Percentiles rank a stretch among this genome's conserved stretches.
Conservation (phyloP, 1,284 basidiomycete species). For the Cryptococcus sp. region DNA sequence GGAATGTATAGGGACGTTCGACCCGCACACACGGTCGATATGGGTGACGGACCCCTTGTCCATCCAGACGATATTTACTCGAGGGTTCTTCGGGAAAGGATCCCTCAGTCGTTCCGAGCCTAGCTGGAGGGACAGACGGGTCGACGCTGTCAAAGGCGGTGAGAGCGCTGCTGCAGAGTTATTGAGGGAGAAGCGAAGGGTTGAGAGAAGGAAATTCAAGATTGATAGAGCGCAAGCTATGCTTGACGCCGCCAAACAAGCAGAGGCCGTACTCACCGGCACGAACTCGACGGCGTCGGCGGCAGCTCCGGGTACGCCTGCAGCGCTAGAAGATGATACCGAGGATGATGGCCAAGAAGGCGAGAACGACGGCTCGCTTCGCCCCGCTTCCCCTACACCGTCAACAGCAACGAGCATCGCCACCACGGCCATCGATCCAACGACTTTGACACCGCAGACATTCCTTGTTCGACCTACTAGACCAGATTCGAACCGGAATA, state of each 20-base stretch:
- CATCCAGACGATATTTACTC: conserved; percentile 73
- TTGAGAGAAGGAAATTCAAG: conserved; percentile 87
- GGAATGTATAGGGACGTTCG: conserved; percentile 62
- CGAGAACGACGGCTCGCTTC: neutral
- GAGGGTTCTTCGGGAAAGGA: conserved; percentile 97
- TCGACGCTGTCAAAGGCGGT: conserved; percentile 61
- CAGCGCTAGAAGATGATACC: conserved; percentile 5
- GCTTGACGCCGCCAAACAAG: conserved; percentile 51
- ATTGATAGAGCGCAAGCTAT: conserved; percentile 65
- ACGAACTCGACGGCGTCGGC: conserved; percentile 4
- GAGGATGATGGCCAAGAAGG: conserved; percentile 9
- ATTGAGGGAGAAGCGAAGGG: conserved; percentile 76
- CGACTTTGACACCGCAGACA: conserved; percentile 48
- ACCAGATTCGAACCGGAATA: conserved; percentile 48
- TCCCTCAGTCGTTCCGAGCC: conserved; percentile 91
- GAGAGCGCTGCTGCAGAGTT: conserved; percentile 63
- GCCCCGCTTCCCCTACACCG: conserved; percentile 19
- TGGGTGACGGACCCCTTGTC: conserved; percentile 70
- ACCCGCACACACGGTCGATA: conserved; percentile 71
- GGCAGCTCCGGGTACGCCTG: conserved; percentile 3
- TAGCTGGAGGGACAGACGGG: conserved; percentile 78
- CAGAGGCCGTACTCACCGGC: conserved; percentile 48
- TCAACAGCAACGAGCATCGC: conserved; percentile 12
- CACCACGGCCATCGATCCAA: conserved; percentile 23
- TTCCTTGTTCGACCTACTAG: conserved; percentile 51